phyloP scores from a whole-genome alignment of 2,329 filamentous ascomycete species.

The Hymenotorrendiella dingleyae region DNA sequence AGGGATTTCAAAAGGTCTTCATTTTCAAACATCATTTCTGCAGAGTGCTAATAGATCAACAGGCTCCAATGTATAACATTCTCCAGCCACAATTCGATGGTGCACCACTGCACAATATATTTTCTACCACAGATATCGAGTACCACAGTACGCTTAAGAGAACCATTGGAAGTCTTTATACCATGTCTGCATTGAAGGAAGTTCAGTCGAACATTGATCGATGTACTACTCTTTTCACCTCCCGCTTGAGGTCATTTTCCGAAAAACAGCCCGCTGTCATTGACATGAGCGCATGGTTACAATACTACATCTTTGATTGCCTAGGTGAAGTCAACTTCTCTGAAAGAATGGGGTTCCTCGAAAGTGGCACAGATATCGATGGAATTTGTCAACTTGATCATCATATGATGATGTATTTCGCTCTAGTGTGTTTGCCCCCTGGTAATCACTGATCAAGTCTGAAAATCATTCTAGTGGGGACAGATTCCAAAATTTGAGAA shows the following conservation, averaged over 20 bases:
- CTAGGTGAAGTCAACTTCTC: slow-evolving; percentile 43
- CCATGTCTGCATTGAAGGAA: not conserved
- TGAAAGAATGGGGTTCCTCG: slow-evolving; percentile 36
- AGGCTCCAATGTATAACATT: not conserved
- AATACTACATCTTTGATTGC: slow-evolving; percentile 41
- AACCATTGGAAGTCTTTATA: not conserved
- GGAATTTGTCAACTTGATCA: slow-evolving; percentile 13
- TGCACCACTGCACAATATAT: slow-evolving; percentile 3
- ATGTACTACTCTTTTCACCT: not conserved
- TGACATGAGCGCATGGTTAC: slow-evolving; percentile 36
- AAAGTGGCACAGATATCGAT: slow-evolving; percentile 36
- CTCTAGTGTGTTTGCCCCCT: not conserved
- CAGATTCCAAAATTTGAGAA: not conserved
- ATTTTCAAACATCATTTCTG: not conserved
- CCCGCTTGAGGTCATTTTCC: slow-evolving; percentile 22
- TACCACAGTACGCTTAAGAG: slow-evolving; percentile 19
- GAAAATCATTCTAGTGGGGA: not conserved
- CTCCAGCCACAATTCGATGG: not conserved
- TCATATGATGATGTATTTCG: not conserved
- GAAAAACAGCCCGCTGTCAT: slow-evolving; percentile 16
- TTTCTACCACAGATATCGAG: slow-evolving; percentile 29
- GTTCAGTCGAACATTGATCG: not conserved
- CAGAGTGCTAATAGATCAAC: not conserved
- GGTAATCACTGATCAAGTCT: too few relatives aligned
- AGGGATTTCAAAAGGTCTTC: slow-evolving; percentile 26